Evolutionary conservation across 352 stramenopile genomes (phyloP), one percentile per base, ranked within the genome.

Genomic region (Phytophthora constricta): DNA sequence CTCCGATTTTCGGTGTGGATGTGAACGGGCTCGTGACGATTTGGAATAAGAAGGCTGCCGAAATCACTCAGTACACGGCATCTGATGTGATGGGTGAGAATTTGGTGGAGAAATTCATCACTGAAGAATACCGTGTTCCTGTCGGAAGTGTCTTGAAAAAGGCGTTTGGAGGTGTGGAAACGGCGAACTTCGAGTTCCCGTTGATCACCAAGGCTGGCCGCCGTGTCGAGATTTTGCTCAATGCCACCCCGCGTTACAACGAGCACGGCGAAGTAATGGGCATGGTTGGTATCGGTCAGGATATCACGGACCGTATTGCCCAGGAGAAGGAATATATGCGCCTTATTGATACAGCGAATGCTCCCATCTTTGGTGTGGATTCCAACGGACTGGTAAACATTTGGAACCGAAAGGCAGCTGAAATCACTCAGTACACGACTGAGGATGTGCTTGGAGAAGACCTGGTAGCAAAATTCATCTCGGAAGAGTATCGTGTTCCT

Each of bases 381-480:
- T 51, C 58, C 0, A 76, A 90, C 33, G 75, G 76, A 31, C 68
- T 65, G 19, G 78, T 89, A 25, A 87, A 87, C 53, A 85, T 86
- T 66, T 68, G 78, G 63, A 89, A 97, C 62, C 74, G 91, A 8
- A 93, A 90, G 53, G 87, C 81, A 17, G 73, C 76, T 7, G 80
- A 86, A 19, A 82, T 87, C 48, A 94, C 85, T 19, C 87, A 90
- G 37, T 96, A 89, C 58, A 65, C 64, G 9, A 70, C 80, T 42
- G 70, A 91, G 31, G 90, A 97, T 56, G 88, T 92, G 11, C 77
- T 95, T 43, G 88, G 80, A 20, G 58, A 85, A 31, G 75, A 82
- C 33, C 70, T 93, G 1, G 88, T 96, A 10, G 79, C 90, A 62
- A 95, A 78, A 10, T 97, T 97, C 58, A 96, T 96, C 23, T 87